A percentile compares a stretch with the other conserved stretches of the same genome.
phyloP scores from a whole-genome alignment of 75 land plant species.

The Isoetes taiwanensis region DNA sequence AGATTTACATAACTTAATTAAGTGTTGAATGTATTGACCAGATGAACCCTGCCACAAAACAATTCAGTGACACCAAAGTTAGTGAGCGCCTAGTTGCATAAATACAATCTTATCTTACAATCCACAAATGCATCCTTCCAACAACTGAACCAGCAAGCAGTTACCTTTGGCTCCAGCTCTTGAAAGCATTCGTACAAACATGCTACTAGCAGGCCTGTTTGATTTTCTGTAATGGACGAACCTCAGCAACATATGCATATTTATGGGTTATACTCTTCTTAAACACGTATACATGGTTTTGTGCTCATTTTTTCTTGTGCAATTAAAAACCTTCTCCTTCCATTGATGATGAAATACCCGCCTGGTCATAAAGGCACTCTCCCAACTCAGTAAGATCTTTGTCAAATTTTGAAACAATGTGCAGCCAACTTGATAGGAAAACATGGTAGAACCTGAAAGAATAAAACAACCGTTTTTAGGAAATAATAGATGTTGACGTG shows the following conservation, averaged over 20 bases:
- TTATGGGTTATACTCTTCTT: constrained; percentile 96
- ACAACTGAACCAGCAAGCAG: constrained; percentile 7
- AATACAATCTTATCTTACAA: too few species aligned
- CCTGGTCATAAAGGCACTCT: constrained; percentile 98
- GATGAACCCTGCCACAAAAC: constrained; percentile 73
- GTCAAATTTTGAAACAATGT: constrained; percentile 76
- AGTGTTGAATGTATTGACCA: constrained; percentile 93
- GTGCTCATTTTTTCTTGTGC: constrained; percentile 99
- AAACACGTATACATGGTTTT: constrained; percentile 97
- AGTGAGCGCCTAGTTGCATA: too few species aligned
- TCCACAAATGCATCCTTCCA: neutral
- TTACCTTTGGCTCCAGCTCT: constrained; percentile 84
- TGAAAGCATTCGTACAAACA: constrained; percentile 99
- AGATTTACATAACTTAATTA: constrained; percentile 73
- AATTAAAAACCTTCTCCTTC: constrained; percentile 97
- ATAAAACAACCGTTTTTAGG: neutral
- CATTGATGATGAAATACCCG: constrained; percentile 96
- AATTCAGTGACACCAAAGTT: neutral
- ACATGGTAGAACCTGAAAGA: constrained; percentile 73
- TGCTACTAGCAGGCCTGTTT: constrained; percentile 91
- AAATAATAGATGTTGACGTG: neutral
- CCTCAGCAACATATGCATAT: constrained; percentile 92
- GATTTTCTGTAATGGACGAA: constrained; percentile 98
- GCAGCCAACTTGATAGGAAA: constrained; percentile 90
- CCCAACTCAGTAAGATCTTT: constrained; percentile 97